Evolutionary conservation across 2,329 filamentous ascomycete genomes (phyloP).

Genomic region (Ophiocordyceps camponoti-floridani): DNA sequence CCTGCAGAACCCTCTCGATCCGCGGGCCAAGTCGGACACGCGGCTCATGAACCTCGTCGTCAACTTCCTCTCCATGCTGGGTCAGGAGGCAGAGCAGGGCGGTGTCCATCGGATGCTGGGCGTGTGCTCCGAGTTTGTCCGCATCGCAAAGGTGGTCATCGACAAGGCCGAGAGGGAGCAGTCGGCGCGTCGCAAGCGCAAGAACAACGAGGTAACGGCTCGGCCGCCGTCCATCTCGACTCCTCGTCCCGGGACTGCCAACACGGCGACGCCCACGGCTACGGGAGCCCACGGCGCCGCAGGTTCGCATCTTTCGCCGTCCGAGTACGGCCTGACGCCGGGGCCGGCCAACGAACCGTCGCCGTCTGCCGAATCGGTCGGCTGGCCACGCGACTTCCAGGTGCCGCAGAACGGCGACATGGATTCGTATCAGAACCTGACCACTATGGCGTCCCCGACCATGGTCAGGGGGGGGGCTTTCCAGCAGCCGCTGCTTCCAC

Average conservation of each 20-base stretch:
- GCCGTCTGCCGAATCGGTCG: conserved; percentile 23
- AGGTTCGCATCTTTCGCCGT: conserved; percentile 12
- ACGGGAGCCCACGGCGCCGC: conserved; percentile 1
- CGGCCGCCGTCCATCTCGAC: conserved; percentile 1
- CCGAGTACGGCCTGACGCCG: conserved; percentile 7
- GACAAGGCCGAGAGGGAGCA: conserved; percentile 83
- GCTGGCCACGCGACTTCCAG: conserved; percentile 29
- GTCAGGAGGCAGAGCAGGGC: conserved; percentile 76
- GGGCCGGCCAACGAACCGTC: conserved; percentile 18
- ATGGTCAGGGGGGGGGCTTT: conserved; percentile 22
- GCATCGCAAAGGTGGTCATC: conserved; percentile 78
- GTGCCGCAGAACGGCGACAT: conserved; percentile 19
- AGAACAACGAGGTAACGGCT: conserved; percentile 36
- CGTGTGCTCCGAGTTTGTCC: conserved; percentile 89
- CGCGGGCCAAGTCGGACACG: conserved; percentile 72
- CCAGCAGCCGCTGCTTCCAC: conserved; percentile 76
- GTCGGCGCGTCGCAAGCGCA: conserved; percentile 65
- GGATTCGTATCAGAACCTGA: conserved; percentile 26
- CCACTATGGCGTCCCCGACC: conserved; percentile 16
- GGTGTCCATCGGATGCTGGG: conserved; percentile 87
- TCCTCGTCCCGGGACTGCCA: conserved; percentile 1
- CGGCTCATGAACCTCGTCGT: conserved; percentile 87
- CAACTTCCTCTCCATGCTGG: conserved; percentile 74
- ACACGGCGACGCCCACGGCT: conserved; percentile 1
- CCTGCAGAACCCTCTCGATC: conserved; percentile 83